Percentiles rank a stretch among this genome's conserved stretches.
These are phyloP conservation scores for Leishmania tropica DNA, from an alignment of 208 protist genomes.

Conservation along the genomic window DNA sequence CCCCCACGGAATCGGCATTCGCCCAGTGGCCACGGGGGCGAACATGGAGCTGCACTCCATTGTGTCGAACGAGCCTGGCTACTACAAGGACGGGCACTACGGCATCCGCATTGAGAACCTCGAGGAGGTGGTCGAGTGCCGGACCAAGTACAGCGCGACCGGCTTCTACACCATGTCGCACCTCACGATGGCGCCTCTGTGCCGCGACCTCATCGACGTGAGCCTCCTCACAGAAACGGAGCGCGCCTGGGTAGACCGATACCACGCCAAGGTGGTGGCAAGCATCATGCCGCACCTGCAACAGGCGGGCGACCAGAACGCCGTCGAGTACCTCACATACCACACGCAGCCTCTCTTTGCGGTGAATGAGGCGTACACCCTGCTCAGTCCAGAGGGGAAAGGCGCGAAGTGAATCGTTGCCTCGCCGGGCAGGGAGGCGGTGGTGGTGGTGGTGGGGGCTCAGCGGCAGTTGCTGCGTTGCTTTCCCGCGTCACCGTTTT, in stretches of 20 bases:
- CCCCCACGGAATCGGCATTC: constrained; percentile 77
- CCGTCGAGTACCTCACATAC: constrained; percentile 69
- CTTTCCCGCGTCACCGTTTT: background rate
- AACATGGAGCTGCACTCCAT: constrained; percentile 63
- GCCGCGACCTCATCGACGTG: constrained; percentile 89
- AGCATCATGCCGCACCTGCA: constrained; percentile 53
- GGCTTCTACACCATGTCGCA: constrained; percentile 78
- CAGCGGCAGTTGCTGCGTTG: background rate
- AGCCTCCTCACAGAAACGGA: constrained; percentile 72
- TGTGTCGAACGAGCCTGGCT: constrained; percentile 96
- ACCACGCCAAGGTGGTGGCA: constrained; percentile 63
- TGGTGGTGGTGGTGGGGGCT: background rate
- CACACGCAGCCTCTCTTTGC: constrained; percentile 61
- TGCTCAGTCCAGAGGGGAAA: background rate
- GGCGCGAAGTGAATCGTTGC: background rate
- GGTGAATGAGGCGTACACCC: background rate
- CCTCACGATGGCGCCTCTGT: constrained; percentile 92
- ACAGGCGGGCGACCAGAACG: constrained; percentile 44
- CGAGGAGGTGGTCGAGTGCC: constrained; percentile 78
- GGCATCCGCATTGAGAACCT: constrained; percentile 99
- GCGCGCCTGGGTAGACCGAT: constrained; percentile 74
- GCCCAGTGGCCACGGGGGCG: constrained; percentile 51
- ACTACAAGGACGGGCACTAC: constrained; percentile 97
- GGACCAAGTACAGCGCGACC: constrained; percentile 55
- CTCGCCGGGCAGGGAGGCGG: background rate